Evolutionary conservation across 163 green algal genomes (phyloP).

Genomic region (Scenedesmus sp.): DNA sequence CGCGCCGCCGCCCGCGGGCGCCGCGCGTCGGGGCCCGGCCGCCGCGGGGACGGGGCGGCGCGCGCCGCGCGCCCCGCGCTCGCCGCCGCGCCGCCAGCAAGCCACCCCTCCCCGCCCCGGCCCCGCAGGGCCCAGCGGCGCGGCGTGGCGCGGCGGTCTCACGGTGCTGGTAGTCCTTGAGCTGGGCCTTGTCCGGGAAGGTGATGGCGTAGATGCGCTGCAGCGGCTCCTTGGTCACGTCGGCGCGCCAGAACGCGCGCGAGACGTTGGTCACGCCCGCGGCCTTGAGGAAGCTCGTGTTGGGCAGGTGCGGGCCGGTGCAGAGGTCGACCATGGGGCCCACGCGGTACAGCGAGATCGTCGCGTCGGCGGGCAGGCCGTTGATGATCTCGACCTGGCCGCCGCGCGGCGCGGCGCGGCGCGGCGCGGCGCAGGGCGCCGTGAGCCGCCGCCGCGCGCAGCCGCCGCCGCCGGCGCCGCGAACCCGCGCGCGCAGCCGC

Average conservation of each 20-base stretch:
- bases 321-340: constrained; percentile 98
- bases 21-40: too few relatives aligned
- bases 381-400: constrained; percentile 92
- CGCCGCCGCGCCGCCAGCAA: too few relatives aligned
- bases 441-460: neutral
- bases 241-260: constrained; percentile 93
- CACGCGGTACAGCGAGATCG: constrained; percentile 92
- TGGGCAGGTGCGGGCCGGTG: constrained; percentile 92
- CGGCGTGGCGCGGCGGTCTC: neutral
- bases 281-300: constrained; percentile 86
- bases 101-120: too few relatives aligned
- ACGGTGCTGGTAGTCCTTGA: constrained; percentile 96
- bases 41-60: too few relatives aligned
- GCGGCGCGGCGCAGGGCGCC: neutral
- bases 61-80: too few relatives aligned
- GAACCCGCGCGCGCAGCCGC: neutral
- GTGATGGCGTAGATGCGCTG: constrained; percentile 97
- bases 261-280: constrained; percentile 78
- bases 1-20: too few relatives aligned
- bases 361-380: constrained; percentile 79
- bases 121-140: too few relatives aligned
- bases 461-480: neutral
- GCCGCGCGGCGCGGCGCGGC: neutral
- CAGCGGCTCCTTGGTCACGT: constrained; percentile 80
- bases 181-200: constrained; percentile 92